Evolutionary conservation across 2,329 filamentous ascomycete species (phyloP).

Genomic region (Nothophoma quercina): DNA sequence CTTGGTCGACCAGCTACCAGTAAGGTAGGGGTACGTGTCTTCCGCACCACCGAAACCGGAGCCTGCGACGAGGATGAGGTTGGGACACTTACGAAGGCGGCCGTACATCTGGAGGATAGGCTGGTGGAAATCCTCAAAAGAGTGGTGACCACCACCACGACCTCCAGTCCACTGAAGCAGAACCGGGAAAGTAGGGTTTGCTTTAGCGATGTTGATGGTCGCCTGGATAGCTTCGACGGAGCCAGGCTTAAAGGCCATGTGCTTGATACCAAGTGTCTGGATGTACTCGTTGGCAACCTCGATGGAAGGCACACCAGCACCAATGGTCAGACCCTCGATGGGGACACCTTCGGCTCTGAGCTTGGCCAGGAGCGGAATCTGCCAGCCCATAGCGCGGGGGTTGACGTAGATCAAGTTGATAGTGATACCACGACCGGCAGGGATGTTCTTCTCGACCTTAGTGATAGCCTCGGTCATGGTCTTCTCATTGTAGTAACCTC

Average conservation of each 20-base stretch:
- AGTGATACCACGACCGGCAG: slow-evolving; percentile 59
- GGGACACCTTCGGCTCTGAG: slow-evolving; percentile 56
- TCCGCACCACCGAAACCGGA: slow-evolving; percentile 58
- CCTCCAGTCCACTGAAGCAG: slow-evolving; percentile 60
- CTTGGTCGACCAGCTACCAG: slow-evolving; percentile 53
- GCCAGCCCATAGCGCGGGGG: slow-evolving; percentile 61
- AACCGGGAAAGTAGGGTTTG: slow-evolving; percentile 55
- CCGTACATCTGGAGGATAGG: slow-evolving; percentile 58
- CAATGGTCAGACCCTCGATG: slow-evolving; percentile 58
- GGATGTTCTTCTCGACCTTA: slow-evolving; percentile 54
- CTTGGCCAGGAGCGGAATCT: slow-evolving; percentile 59
- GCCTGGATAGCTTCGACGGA: slow-evolving; percentile 56
- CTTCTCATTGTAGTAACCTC: slow-evolving; percentile 58
- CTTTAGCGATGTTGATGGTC: slow-evolving; percentile 57
- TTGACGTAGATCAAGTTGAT: slow-evolving; percentile 64
- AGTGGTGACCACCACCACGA: slow-evolving; percentile 59
- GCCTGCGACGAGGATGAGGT: slow-evolving; percentile 57
- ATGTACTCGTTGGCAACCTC: slow-evolving; percentile 59
- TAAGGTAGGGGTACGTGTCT: slow-evolving; percentile 58
- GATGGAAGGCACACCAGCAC: slow-evolving; percentile 58
- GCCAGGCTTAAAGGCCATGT: slow-evolving; percentile 59
- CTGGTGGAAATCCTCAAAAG: slow-evolving; percentile 60
- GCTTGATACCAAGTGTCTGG: slow-evolving; percentile 64
- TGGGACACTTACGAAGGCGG: slow-evolving; percentile 54
- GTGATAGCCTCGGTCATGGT: slow-evolving; percentile 56